phyloP scores from a whole-genome alignment of 2,329 filamentous ascomycete species.

The Furcasterigmium furcatum region DNA sequence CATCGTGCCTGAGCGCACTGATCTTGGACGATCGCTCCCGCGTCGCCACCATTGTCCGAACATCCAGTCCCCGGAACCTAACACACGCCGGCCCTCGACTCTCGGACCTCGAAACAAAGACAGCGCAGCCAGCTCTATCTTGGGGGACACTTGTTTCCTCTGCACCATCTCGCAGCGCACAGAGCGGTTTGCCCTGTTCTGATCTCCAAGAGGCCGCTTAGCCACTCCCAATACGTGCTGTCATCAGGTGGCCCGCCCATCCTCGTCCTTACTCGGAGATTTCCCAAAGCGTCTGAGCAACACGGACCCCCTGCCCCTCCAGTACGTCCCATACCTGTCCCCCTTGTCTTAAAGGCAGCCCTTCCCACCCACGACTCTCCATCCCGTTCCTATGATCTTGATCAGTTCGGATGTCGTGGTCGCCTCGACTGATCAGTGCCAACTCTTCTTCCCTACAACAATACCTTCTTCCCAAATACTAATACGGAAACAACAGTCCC shows the following conservation, averaged over 20 bases:
- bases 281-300: conserved; percentile 18
- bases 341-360: conserved; percentile 18
- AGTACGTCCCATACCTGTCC: conserved; percentile 13
- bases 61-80: conserved; percentile 26
- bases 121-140: conserved; percentile 20
- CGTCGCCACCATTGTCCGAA: conserved; percentile 19
- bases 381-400: conserved; percentile 9
- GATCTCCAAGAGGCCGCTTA: conserved; percentile 18
- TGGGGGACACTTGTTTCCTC: conserved; percentile 17
- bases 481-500: not conserved
- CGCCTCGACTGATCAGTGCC: conserved; percentile 13
- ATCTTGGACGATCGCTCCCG: conserved; percentile 14
- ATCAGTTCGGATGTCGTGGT: conserved; percentile 14
- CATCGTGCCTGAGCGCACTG: conserved; percentile 14
- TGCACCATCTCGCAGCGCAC: conserved; percentile 11
- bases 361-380: conserved; percentile 17
- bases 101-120: conserved; percentile 27
- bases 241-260: conserved; percentile 14
- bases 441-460: conserved; percentile 7
- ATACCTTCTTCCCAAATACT: conserved; percentile 2
- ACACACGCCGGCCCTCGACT: conserved; percentile 22
- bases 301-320: conserved; percentile 14
- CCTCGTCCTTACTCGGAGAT: conserved; percentile 14
- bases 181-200: conserved; percentile 17
- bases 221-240: conserved; percentile 17